Conservation (phyloP, 192 early-diverging fungal species). For the Kickxella alabastrina region DNA sequence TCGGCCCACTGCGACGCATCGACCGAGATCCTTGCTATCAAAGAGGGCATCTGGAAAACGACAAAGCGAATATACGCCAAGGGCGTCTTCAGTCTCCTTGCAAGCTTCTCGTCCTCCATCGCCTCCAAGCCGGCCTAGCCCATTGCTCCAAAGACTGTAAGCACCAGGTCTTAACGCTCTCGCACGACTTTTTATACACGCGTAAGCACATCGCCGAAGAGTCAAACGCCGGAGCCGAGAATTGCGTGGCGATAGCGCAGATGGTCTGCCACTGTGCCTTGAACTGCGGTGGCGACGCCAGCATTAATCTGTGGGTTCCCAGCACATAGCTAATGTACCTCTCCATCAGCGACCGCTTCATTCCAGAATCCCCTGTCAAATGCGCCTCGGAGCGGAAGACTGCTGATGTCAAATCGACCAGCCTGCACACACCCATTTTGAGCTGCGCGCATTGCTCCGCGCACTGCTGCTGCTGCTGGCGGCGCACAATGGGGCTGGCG, state of each 20-base stretch:
- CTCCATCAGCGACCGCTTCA: constrained; percentile 25
- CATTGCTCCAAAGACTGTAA: constrained; percentile 8
- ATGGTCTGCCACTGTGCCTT: constrained; percentile 27
- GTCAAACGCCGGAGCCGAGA: constrained; percentile 18
- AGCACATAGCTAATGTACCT: constrained; percentile 14
- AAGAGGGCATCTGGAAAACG: constrained; percentile 36
- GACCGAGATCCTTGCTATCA: constrained; percentile 7
- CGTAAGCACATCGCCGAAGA: constrained; percentile 8
- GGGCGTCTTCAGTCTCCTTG: constrained; percentile 14
- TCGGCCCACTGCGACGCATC: background rate
- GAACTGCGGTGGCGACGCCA: constrained; percentile 28
- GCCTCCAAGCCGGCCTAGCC: background rate
- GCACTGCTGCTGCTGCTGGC: background rate
- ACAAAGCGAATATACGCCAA: constrained; percentile 36
- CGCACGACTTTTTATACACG: constrained; percentile 20
- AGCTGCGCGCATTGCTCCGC: background rate
- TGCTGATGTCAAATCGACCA: constrained; percentile 15
- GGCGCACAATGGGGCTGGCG: background rate
- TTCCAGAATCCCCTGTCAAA: constrained; percentile 11
- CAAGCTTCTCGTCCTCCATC: constrained; percentile 9
- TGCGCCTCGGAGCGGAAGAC: constrained; percentile 22
- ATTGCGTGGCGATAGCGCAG: constrained; percentile 15
- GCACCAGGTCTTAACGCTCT: constrained; percentile 10
- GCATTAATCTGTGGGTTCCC: constrained; percentile 11
- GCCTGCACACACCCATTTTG: constrained; percentile 4